Conservation (phyloP, 352 stramenopile genomes). For the Phytophthora pluvialis region DNA sequence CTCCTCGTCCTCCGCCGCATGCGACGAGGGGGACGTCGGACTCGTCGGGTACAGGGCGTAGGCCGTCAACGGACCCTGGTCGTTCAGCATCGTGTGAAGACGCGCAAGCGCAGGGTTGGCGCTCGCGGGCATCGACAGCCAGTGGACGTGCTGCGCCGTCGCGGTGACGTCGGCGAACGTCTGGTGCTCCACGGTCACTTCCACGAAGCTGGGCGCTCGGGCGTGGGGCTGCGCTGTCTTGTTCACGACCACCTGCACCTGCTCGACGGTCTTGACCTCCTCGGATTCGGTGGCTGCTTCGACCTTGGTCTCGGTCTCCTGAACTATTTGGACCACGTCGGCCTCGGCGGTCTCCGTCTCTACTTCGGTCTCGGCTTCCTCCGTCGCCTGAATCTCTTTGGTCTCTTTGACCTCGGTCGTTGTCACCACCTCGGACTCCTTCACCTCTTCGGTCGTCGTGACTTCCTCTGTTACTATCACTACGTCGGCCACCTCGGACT, state of each 20-base stretch:
- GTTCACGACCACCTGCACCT: constrained; percentile 1
- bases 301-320: constrained; percentile 12
- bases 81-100: constrained; percentile 42
- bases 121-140: constrained; percentile 39
- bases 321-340: constrained; percentile 11
- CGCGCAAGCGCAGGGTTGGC: constrained; percentile 43
- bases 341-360: neutral
- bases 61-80: constrained; percentile 43
- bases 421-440: constrained; percentile 4
- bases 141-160: constrained; percentile 39
- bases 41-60: constrained; percentile 42
- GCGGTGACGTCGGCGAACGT: constrained; percentile 28
- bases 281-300: constrained; percentile 4
- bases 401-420: constrained; percentile 5
- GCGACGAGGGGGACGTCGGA: constrained; percentile 28
- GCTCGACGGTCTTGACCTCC: constrained; percentile 12
- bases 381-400: constrained; percentile 3
- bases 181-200: constrained; percentile 33
- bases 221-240: neutral
- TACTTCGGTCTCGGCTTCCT: constrained; percentile 9
- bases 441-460: constrained; percentile 4
- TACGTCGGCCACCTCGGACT: constrained; percentile 3
- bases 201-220: constrained; percentile 13
- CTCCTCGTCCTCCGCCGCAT: constrained; percentile 17
- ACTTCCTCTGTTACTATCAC: constrained; percentile 8